Evolutionary conservation across 257 asterid genomes (phyloP).

Genomic region (Salvia splendens): DNA sequence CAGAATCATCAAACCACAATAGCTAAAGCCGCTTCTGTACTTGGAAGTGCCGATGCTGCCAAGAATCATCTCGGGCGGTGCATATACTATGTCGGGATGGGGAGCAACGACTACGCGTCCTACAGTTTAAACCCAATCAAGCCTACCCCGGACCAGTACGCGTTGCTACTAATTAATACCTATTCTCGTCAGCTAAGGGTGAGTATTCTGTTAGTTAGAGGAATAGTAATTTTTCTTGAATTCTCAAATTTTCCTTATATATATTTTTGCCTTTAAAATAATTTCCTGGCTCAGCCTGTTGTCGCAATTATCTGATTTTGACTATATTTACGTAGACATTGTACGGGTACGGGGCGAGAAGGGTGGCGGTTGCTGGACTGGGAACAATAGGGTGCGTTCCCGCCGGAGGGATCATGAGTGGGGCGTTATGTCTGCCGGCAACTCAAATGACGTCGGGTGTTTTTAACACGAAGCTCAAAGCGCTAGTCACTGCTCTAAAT

Average conservation of each 20-base stretch:
- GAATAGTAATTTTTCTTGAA: too few species aligned
- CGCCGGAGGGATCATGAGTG: neutral
- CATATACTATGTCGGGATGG: conserved; percentile 29
- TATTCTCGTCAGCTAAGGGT: conserved; percentile 30
- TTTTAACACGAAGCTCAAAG: conserved; percentile 17
- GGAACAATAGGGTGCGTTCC: conserved; percentile 28
- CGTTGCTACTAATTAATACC: neutral
- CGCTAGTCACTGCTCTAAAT: conserved; percentile 21
- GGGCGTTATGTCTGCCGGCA: neutral
- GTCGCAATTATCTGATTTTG: neutral
- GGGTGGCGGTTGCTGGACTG: conserved; percentile 23
- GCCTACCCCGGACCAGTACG: conserved; percentile 14
- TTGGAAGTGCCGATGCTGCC: conserved; percentile 24
- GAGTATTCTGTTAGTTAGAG: neutral
- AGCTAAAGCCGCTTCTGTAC: neutral
- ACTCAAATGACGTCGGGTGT: neutral
- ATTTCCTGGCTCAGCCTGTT: too few species aligned
- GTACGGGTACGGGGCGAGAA: conserved; percentile 27
- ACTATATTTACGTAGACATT: neutral
- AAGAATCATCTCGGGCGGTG: conserved; percentile 6
- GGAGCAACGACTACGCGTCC: conserved; percentile 28
- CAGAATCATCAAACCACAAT: conserved; percentile 19
- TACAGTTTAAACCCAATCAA: neutral
- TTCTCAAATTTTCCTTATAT: too few species aligned
- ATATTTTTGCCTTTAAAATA: too few species aligned